Conservation (phyloP, 1,284 basidiomycete genomes). For the Papiliotrema terrestris region DNA sequence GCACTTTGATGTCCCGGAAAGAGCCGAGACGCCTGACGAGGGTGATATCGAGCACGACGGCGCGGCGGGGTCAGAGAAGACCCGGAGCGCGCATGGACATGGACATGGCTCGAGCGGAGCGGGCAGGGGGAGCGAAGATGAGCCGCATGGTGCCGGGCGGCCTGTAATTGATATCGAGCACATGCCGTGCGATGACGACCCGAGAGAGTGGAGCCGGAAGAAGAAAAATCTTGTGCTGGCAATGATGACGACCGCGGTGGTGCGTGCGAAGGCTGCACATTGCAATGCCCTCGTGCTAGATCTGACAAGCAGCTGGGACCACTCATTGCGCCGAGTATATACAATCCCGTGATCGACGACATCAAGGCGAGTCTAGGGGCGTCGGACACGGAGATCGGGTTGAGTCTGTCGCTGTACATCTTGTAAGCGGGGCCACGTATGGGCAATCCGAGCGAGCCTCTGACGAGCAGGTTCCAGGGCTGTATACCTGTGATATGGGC, state of each 20-base stretch:
- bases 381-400: slow-evolving; percentile 64
- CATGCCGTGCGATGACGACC: slow-evolving; percentile 68
- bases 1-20: slow-evolving; percentile 17
- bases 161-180: slow-evolving; percentile 61
- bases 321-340: slow-evolving; percentile 56
- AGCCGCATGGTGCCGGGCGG: neutral
- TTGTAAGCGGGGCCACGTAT: slow-evolving; percentile 40
- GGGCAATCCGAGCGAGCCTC: too few species aligned
- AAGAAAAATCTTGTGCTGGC: slow-evolving; percentile 56
- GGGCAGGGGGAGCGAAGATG: neutral
- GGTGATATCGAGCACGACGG: neutral
- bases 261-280: slow-evolving; percentile 29
- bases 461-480: slow-evolving; percentile 37
- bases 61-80: neutral
- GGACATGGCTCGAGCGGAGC: neutral
- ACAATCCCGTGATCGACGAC: slow-evolving; percentile 55
- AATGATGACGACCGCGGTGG: slow-evolving; percentile 36
- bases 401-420: slow-evolving; percentile 73
- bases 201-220: slow-evolving; percentile 63
- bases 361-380: slow-evolving; percentile 65
- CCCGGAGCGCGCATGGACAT: too few species aligned
- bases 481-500: slow-evolving; percentile 41
- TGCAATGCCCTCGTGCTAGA: slow-evolving; percentile 47
- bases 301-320: slow-evolving; percentile 59
- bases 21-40: neutral